Evolutionary conservation across 2,329 filamentous ascomycete species (phyloP), one percentile per base, ranked within the genome.

Genomic region (Neofusicoccum ribis): DNA sequence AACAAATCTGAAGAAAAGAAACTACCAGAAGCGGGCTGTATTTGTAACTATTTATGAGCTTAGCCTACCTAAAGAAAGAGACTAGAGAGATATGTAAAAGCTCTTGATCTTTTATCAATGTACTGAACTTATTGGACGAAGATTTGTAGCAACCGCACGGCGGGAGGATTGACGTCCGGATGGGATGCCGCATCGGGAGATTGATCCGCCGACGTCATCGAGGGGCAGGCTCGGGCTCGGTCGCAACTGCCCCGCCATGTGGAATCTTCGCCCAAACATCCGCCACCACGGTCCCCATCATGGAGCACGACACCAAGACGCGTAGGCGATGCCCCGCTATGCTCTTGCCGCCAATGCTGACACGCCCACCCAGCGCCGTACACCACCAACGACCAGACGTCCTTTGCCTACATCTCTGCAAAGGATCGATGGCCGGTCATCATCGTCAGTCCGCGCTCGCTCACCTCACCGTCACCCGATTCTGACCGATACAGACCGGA

Each of bases 401-500:
- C 93, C 54, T 98, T 98, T 76, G 95, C 91, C 61, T 92, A 89
- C 78, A 84, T 89, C 67, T 97, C 95, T 8, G 94, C 92, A 39
- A 86, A 90, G 73, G 89, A 93, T 70, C 86, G 95, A 77, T 99
- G 94, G 95, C 95, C 95, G 15, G 84, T 97, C 65, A 99, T 99
- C 74, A 81, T 99, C 71, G 92, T 96, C 72, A 76, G 86, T 75
- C 52, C 31, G n/a, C 36, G 9, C 5, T 34, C 59, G 11, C 20
- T n/a, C 51, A 47, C 36, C 27, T 37, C 34, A 17, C 20, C 41
- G 9, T 50, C n/a, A 17, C 34, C 9, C 9, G 34, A 58, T 31
- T 6, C n/a, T 47, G 12, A 46, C 56, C 23, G 56, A 3, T 6
- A 52, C 23, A 96, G 92, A 98, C 95, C 15, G 88, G 93, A 75